Conservation (phyloP, 306 rosid species). For the Albizia julibrissin region DNA sequence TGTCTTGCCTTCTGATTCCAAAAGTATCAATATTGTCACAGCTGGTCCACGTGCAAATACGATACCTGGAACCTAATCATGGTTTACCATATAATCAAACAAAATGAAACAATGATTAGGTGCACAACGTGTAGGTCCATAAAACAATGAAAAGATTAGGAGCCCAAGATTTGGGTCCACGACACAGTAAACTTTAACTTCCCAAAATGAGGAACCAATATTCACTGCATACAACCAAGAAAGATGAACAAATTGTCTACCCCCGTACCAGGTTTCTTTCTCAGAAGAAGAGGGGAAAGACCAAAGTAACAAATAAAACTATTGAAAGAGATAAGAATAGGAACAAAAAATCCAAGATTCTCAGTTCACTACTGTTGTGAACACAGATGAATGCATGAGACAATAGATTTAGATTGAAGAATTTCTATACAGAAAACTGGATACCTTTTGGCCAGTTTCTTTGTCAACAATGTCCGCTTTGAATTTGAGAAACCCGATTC, state of each 20-base stretch:
- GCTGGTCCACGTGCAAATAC: slow-evolving; percentile 98
- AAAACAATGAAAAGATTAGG: slow-evolving; percentile 21
- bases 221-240: neutral
- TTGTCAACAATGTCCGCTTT: slow-evolving; percentile 79
- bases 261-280: neutral
- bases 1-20: slow-evolving; percentile 77
- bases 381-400: slow-evolving; percentile 14
- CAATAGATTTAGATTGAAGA: slow-evolving; percentile 11
- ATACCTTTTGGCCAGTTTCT: slow-evolving; percentile 77
- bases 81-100: slow-evolving; percentile 45
- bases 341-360: slow-evolving; percentile 8
- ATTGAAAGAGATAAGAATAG: neutral
- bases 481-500: slow-evolving; percentile 86
- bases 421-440: slow-evolving; percentile 5
- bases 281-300: neutral
- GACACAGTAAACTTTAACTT: slow-evolving; percentile 6
- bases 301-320: neutral
- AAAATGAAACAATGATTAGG: slow-evolving; percentile 34
- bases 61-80: slow-evolving; percentile 84
- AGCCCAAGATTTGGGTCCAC: slow-evolving; percentile 22
- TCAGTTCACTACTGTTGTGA: neutral
- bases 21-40: slow-evolving; percentile 78
- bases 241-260: neutral
- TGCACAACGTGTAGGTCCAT: slow-evolving; percentile 24
- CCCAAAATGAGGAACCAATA: slow-evolving; percentile 18